Conservation (phyloP, 202 grass and related monocot species). For the Zizania palustris region DNA sequence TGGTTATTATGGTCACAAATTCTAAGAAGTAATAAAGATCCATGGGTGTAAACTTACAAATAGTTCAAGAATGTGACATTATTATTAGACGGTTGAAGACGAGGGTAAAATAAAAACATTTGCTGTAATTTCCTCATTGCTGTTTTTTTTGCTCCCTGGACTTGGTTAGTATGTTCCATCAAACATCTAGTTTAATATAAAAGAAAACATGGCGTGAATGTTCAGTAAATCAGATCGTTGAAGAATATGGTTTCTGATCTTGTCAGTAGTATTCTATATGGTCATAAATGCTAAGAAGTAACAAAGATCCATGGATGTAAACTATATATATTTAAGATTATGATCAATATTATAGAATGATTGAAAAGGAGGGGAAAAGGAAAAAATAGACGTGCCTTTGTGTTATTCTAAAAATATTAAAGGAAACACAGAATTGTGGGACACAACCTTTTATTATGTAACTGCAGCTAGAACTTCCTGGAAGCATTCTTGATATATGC, state of each 20-base stretch:
- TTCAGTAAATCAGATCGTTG: neutral
- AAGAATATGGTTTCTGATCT: neutral
- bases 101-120: neutral
- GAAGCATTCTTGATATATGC: slow-evolving; percentile 11
- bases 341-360: neutral
- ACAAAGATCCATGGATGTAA: slow-evolving; percentile 15
- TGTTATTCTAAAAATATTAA: slow-evolving; percentile 1
- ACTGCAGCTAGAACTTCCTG: slow-evolving; percentile 17
- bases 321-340: neutral
- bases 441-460: neutral
- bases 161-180: neutral
- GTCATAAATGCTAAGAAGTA: neutral
- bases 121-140: neutral
- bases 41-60: neutral
- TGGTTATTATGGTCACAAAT: neutral
- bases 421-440: neutral
- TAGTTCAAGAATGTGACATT: neutral
- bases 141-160: neutral
- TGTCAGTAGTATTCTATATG: neutral
- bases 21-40: slow-evolving; percentile 12
- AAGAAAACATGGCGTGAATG: neutral
- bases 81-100: neutral
- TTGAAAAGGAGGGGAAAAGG: neutral
- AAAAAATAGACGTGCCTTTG: neutral
- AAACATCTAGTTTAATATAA: neutral